Percentiles rank a stretch among this genome's conserved stretches.
Conservation (phyloP, 352 stramenopile genomes). For the Globisporangium lucens region DNA sequence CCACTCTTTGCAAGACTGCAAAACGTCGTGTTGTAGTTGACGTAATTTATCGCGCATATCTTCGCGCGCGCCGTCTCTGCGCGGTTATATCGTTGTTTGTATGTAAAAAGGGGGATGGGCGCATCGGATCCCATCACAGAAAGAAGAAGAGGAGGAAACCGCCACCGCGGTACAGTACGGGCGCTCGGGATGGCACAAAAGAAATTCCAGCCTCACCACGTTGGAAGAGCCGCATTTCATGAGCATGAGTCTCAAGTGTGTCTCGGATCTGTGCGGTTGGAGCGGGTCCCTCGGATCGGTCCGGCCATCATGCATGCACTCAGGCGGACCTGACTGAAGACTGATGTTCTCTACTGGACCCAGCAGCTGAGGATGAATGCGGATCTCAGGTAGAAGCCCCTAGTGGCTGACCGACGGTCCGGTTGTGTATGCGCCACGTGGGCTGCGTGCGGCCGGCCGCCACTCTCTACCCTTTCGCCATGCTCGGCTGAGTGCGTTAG, state of each 20-base stretch:
- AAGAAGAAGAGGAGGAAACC: not conserved
- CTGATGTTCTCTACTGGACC: not conserved
- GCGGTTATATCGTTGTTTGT: not conserved
- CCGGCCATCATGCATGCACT: too few relatives aligned
- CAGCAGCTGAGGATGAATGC: not conserved
- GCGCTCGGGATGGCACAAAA: constrained; percentile 13
- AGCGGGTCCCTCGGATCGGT: not conserved
- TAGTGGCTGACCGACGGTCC: not conserved
- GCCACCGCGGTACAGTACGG: not conserved
- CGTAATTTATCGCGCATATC: constrained; percentile 6
- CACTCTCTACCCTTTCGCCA: not conserved
- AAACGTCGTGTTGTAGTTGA: constrained; percentile 8
- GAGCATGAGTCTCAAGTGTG: not conserved
- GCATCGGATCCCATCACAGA: constrained; percentile 2
- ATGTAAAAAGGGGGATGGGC: not conserved
- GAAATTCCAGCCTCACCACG: constrained; percentile 10
- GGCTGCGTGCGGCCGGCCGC: not conserved
- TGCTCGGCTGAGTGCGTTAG: not conserved
- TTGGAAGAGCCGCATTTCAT: not conserved
- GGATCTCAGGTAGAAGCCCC: not conserved
- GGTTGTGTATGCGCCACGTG: not conserved
- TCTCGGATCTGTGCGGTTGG: not conserved
- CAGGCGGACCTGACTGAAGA: too few relatives aligned
- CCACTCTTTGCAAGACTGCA: not conserved
- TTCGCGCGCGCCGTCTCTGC: constrained; percentile 5